Conservation (phyloP, 2,329 filamentous ascomycete genomes). For the Fusarium begoniae region DNA sequence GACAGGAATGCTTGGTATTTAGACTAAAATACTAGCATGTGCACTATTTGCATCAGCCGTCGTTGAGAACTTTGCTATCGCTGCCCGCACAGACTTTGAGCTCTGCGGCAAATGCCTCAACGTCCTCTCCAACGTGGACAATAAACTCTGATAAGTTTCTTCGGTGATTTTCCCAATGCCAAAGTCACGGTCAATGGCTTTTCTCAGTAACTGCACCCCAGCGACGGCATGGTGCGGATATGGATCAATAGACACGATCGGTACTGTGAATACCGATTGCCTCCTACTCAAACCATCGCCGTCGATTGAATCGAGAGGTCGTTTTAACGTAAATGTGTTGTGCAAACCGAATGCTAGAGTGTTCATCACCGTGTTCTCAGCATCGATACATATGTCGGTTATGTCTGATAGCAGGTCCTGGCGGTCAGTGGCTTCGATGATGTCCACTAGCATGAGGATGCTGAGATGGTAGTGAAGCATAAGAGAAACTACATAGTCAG, state of each 20-base stretch:
- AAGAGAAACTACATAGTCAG: constrained; percentile 38
- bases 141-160: constrained; percentile 41
- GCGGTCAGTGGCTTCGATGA: constrained; percentile 43
- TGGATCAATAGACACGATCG: constrained; percentile 46
- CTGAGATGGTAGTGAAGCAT: constrained; percentile 49
- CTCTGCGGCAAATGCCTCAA: constrained; percentile 43
- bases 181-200: constrained; percentile 45
- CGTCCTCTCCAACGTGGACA: constrained; percentile 40
- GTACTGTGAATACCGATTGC: constrained; percentile 31
- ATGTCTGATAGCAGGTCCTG: constrained; percentile 41
- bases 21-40: not conserved
- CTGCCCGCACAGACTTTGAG: constrained; percentile 46
- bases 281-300: not conserved
- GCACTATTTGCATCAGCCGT: not conserved
- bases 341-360: constrained; percentile 45
- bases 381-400: constrained; percentile 37
- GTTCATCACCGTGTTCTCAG: constrained; percentile 46
- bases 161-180: constrained; percentile 36
- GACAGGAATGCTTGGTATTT: too few relatives aligned
- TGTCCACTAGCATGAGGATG: constrained; percentile 45
- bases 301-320: not conserved
- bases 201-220: constrained; percentile 43
- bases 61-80: constrained; percentile 36
- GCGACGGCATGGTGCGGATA: constrained; percentile 47
- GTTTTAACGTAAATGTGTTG: constrained; percentile 36